Percentiles rank a stretch among this genome's conserved stretches.
Conservation (phyloP, 495 filamentous ascomycete species). For the Neurospora sp. region DNA sequence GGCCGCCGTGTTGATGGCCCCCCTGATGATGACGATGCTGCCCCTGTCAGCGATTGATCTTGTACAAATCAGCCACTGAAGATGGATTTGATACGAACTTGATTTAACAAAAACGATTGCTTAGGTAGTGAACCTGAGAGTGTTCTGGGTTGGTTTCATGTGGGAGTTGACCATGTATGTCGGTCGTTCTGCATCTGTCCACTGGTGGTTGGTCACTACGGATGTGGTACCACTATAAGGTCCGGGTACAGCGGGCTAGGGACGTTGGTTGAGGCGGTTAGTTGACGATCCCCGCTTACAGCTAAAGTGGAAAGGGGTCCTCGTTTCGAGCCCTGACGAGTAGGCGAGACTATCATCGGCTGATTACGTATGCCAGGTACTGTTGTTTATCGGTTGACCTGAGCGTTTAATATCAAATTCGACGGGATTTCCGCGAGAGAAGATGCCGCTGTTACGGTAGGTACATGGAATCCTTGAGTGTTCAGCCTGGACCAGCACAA, state of each 20-base stretch:
- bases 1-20: background rate
- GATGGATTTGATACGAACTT: background rate
- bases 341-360: background rate
- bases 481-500: background rate
- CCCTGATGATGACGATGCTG: background rate
- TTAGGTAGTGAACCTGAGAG: background rate
- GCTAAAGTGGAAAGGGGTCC: background rate
- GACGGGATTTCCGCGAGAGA: background rate
- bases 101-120: background rate
- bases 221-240: background rate
- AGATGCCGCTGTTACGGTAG: background rate
- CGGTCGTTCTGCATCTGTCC: background rate
- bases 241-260: background rate
- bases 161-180: background rate
- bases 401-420: background rate
- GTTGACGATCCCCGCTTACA: background rate
- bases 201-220: background rate
- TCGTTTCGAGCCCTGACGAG: background rate
- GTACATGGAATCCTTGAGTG: background rate
- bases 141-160: background rate
- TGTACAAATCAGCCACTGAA: background rate
- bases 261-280: background rate
- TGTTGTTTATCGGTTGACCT: background rate
- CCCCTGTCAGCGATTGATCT: background rate
- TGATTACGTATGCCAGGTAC: background rate